A percentile compares a stretch with the other conserved stretches of the same genome.
Conservation (phyloP, 331 rosid genomes). For the Erythrophleum ivorense region DNA sequence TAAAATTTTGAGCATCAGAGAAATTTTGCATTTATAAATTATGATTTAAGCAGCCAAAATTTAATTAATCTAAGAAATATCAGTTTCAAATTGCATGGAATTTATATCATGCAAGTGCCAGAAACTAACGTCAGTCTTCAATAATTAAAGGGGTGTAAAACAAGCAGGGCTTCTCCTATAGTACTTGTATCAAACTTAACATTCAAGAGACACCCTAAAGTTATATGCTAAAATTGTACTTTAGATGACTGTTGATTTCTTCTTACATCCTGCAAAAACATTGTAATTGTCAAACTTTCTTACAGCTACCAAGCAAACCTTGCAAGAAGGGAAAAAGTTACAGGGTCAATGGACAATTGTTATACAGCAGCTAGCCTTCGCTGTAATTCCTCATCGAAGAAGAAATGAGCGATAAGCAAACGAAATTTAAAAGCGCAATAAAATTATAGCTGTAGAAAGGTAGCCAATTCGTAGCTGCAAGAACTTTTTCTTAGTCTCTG, state of each 20-base stretch:
- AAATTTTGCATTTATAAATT: not conserved
- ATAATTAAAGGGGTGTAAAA: conserved; percentile 29
- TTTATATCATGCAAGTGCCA: not conserved
- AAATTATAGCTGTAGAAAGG: not conserved
- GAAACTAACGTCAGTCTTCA: not conserved
- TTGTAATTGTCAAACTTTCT: conserved; percentile 28
- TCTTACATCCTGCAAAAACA: conserved; percentile 49
- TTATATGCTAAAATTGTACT: conserved; percentile 44
- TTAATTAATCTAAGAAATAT: not conserved
- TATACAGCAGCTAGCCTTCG: not conserved
- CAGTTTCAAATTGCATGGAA: not conserved
- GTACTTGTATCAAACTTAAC: conserved; percentile 10
- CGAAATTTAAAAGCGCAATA: not conserved
- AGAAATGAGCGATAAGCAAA: not conserved
- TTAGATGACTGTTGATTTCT: conserved; percentile 57
- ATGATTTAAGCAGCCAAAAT: conserved; percentile 4
- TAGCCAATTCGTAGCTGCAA: not conserved
- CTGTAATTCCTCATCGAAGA: not conserved
- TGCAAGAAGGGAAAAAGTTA: not conserved
- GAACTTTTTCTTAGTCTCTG: not conserved
- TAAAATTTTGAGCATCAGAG: conserved; percentile 34
- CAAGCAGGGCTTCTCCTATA: not conserved
- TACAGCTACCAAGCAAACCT: not conserved
- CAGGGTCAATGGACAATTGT: not conserved
- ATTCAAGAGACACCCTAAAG: not conserved